These are phyloP conservation scores for Ramaria sp. DNA, from an alignment of 768 basidiomycete genomes.

Conservation along the genomic window DNA sequence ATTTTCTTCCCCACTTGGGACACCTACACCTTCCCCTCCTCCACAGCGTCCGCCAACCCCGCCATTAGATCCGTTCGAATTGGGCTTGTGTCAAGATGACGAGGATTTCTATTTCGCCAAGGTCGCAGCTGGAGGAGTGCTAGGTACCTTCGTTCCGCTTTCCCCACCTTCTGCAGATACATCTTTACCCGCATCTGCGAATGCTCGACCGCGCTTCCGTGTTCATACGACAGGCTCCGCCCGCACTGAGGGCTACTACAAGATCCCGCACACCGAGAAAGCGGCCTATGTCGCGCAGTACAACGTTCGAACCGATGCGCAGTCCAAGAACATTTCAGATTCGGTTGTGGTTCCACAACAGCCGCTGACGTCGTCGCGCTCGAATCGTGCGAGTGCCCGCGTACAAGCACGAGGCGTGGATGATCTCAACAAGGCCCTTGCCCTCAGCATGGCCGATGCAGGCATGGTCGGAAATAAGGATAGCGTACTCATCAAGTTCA, in stretches of 20 bases:
- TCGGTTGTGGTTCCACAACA: slow-evolving; percentile 32
- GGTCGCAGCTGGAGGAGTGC: slow-evolving; percentile 32
- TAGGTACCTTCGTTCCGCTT: slow-evolving; percentile 17
- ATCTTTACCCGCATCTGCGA: slow-evolving; percentile 23
- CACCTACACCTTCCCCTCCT: slow-evolving; percentile 40
- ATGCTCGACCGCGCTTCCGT: slow-evolving; percentile 42
- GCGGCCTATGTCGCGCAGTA: slow-evolving; percentile 88
- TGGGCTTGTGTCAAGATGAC: slow-evolving; percentile 69
- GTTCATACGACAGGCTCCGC: slow-evolving; percentile 80
- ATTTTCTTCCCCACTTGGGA: slow-evolving; percentile 37
- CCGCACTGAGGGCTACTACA: slow-evolving; percentile 91
- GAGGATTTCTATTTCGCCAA: slow-evolving; percentile 80
- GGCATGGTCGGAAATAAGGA: slow-evolving; percentile 30
- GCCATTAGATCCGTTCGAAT: slow-evolving; percentile 36
- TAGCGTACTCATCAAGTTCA: slow-evolving; percentile 59
- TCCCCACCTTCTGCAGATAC: slow-evolving; percentile 16
- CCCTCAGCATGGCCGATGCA: slow-evolving; percentile 64
- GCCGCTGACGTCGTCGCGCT: slow-evolving; percentile 65
- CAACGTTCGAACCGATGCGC: slow-evolving; percentile 43
- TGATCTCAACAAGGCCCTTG: slow-evolving; percentile 78
- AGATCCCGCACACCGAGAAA: slow-evolving; percentile 87
- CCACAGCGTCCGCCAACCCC: slow-evolving; percentile 36
- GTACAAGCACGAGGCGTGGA: slow-evolving; percentile 88
- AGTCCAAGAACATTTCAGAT: slow-evolving; percentile 1
- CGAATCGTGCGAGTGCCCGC: slow-evolving; percentile 87